Conservation (phyloP, 352 stramenopile species). For the Phytopythium helicoides region DNA sequence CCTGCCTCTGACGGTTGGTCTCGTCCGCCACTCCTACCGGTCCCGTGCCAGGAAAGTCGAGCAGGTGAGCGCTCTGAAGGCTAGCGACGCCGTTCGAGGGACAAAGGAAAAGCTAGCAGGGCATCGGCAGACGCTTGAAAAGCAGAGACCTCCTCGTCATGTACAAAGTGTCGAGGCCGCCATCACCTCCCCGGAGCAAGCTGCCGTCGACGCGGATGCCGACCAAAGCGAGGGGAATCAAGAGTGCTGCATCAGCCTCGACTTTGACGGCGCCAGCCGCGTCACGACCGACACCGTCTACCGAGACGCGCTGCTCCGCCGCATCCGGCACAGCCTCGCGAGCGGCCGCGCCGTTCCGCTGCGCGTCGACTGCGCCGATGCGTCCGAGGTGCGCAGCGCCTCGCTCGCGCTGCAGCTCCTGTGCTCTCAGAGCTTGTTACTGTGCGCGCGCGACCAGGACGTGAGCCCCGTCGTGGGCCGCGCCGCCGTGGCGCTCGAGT, state of each 20-base stretch:
- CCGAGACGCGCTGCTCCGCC: constrained; percentile 26
- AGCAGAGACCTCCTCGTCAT: too few relatives aligned
- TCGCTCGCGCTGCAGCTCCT: constrained; percentile 51
- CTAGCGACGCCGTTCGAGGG: constrained; percentile 2
- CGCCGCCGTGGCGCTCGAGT: neutral
- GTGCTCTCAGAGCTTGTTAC: constrained; percentile 43
- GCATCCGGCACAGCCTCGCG: constrained; percentile 33
- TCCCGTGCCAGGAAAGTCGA: constrained; percentile 34
- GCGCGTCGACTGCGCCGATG: constrained; percentile 7
- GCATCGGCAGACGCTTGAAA: neutral
- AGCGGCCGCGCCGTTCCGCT: constrained; percentile 27
- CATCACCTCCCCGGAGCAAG: neutral
- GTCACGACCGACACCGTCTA: constrained; percentile 15
- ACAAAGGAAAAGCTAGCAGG: constrained; percentile 12
- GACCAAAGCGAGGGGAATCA: neutral
- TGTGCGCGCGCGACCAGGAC: constrained; percentile 41
- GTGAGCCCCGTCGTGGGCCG: constrained; percentile 21
- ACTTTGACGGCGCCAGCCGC: neutral
- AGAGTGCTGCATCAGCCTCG: constrained; percentile 11
- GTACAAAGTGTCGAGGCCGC: neutral
- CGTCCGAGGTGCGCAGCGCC: constrained; percentile 9
- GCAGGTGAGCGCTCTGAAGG: constrained; percentile 10
- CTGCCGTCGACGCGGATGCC: neutral
- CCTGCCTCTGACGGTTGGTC: constrained; percentile 30
- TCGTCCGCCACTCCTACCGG: constrained; percentile 45